Base-by-base conservation (phyloP, 768 basidiomycete genomes). In the Suillus clintonianus region DNA sequence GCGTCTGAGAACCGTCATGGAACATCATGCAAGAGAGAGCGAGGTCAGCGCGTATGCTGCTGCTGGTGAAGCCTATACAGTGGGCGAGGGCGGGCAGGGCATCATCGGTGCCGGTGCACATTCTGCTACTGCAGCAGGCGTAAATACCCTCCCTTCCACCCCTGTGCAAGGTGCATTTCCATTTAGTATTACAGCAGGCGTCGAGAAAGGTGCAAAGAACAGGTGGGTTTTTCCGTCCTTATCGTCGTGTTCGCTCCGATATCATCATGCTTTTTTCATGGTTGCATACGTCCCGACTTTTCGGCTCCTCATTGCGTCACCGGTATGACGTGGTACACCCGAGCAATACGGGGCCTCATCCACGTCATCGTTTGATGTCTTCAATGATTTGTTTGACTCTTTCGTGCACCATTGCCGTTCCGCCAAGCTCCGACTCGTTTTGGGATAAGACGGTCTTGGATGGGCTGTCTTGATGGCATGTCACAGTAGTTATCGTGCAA, bases 201-300 rank as follows among this genome's bases (percentile, higher is more conserved):
- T 99, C 11, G 97, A 99, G 77, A 92, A 97, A 71, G 97, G 97
- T 10, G 82, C 88, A 22, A 95, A 97, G 82, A 99, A 99, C 69
- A 83, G 97, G 90, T 93, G 59, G 58, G 83, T 27, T 2, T 24
- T 10, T 57, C n/a, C 9, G 37, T 50, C 34, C 39, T 24, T 58
- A 22, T 27, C 0, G 30, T 11, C 30, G 17, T 32, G 50, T 45
- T 37, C 41, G 30, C 3, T 41, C 13, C 39, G 48, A 36, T 24
- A n/a, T 36, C 19, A 32, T 32, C 10, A 3, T 13, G 19, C 14
- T 36, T 59, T 41, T 54, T 37, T 59, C 62, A 14, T 47, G 27
- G 11, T 53, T 62, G 56, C 19, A 7, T 37, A 57, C 45, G 17
- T 17, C 54, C 13, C 59, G 24, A 34, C 27, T 22, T 43, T 27